Conservation (phyloP, 257 asterid species). For the Nicotiana knightiana region DNA sequence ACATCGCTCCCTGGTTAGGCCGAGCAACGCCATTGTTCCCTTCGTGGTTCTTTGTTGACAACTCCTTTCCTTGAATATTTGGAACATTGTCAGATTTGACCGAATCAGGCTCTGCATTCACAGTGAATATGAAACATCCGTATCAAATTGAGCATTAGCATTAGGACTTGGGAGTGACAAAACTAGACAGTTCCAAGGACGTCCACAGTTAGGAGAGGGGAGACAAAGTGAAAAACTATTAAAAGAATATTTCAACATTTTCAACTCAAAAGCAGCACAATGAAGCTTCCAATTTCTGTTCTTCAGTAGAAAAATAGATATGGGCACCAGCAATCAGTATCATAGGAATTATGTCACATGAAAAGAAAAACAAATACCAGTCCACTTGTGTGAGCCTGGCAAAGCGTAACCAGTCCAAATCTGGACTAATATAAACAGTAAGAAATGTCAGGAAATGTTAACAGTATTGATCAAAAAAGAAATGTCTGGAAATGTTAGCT, state of each 20-base stretch:
- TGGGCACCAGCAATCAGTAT: not conserved
- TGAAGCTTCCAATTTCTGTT: not conserved
- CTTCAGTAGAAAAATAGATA: not conserved
- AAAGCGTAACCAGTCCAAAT: not conserved
- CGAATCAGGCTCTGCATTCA: slow-evolving; percentile 48
- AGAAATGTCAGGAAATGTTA: not conserved
- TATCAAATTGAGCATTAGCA: not conserved
- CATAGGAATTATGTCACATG: not conserved
- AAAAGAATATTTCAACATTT: not conserved
- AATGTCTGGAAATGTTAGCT: not conserved
- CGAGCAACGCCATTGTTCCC: slow-evolving; percentile 42
- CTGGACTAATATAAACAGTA: not conserved
- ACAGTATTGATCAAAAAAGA: not conserved
- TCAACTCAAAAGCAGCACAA: not conserved
- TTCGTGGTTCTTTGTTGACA: slow-evolving; percentile 41
- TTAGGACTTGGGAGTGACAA: not conserved
- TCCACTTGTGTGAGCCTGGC: not conserved
- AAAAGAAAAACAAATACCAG: not conserved
- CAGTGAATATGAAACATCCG: slow-evolving; percentile 8
- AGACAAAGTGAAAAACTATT: not conserved
- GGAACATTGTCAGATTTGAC: slow-evolving; percentile 32
- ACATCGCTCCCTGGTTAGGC: slow-evolving; percentile 53
- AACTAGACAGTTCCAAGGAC: not conserved
- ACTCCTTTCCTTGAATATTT: slow-evolving; percentile 39
- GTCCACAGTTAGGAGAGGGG: not conserved